phyloP scores from a whole-genome alignment of 148 eudicot genomes.

The Persicaria maculosa region DNA sequence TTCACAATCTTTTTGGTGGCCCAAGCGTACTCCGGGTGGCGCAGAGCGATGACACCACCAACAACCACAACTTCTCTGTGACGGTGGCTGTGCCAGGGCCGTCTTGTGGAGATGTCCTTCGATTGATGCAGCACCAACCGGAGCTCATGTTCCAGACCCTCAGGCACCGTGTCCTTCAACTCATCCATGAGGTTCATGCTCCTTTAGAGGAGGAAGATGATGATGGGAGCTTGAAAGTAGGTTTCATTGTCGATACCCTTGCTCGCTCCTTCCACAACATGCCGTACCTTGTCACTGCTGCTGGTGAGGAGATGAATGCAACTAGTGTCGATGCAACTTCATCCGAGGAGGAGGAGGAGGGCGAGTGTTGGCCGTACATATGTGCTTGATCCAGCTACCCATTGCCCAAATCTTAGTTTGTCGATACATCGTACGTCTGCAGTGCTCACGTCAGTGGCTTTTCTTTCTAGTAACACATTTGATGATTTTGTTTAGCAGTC shows the following conservation, averaged over 20 bases:
- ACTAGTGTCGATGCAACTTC: no score
- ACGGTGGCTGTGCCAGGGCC: conserved; percentile 75
- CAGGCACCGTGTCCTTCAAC: conserved; percentile 38
- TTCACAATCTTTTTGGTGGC: conserved; percentile 86
- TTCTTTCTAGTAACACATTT: no score
- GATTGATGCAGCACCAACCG: conserved; percentile 90
- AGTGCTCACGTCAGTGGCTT: no score
- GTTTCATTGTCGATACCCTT: conserved; percentile 33
- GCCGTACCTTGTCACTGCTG: conserved; percentile 57
- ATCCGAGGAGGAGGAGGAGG: no score
- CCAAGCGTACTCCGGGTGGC: conserved; percentile 79
- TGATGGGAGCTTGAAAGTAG: conserved; percentile 14
- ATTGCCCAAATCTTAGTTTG: no score
- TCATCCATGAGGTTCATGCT: no score
- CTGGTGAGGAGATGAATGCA: no score
- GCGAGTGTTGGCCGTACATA: no score
- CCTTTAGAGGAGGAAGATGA: conserved; percentile 10
- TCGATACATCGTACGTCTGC: no score
- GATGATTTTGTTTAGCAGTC: no score
- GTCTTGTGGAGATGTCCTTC: conserved; percentile 62
- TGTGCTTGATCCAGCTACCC: no score
- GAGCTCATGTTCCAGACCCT: conserved; percentile 80
- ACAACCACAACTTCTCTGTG: conserved; percentile 58
- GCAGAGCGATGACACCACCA: conserved; percentile 60
- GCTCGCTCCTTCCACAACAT: conserved; percentile 64